Base-by-base conservation (phyloP, 2,329 filamentous ascomycete species). In the Grosmannia huntii region DNA sequence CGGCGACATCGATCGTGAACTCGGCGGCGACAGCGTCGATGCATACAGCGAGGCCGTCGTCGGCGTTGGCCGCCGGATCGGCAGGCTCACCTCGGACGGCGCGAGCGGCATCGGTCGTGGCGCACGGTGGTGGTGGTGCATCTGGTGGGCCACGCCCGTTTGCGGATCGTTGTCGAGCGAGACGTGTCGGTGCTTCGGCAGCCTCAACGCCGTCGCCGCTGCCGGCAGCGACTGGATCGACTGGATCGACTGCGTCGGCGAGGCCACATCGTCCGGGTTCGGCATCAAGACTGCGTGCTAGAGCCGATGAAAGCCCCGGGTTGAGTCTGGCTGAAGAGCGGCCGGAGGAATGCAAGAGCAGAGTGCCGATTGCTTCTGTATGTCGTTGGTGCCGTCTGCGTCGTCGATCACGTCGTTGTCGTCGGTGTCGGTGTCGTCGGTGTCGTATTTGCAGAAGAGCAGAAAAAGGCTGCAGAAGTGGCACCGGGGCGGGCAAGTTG, bases 151-250 rank as follows among this genome's bases (percentile, higher is more conserved):
- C 9, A 23, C 36, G 5, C 36, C 23, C 16, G 28, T 28, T 4
- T 41, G 48, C 25, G 25, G 14, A 23, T 27, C 41, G 27, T 9
- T 28, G 10, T 19, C 33, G 10, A 33, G 7, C 23, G 53, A 23
- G 4, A 31, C 38, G 9, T 25, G 48, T 2, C 49, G 53, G 31
- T 49, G 41, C 73, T 85, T 88, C 62, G 83, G 79, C 60, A 83
- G 67, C 66, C 76, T 82, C 68, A 79, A 66, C 62, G 75, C 69
- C 61, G 85, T 81, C 65, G 83, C 78, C 64, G 84, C 84, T 68
- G 83, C 75, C 67, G 87, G 84, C 70, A 87, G 79, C 66, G 85
- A 81, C 71, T 85, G 83, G 72, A 86, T 80, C 69, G 85, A 82
- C 72, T 85, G 81, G 73, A 86, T 80, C 69, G 85, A 82, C 72